phyloP scores from a whole-genome alignment of 768 basidiomycete genomes.

The Phylloporus rhodoxanthus region DNA sequence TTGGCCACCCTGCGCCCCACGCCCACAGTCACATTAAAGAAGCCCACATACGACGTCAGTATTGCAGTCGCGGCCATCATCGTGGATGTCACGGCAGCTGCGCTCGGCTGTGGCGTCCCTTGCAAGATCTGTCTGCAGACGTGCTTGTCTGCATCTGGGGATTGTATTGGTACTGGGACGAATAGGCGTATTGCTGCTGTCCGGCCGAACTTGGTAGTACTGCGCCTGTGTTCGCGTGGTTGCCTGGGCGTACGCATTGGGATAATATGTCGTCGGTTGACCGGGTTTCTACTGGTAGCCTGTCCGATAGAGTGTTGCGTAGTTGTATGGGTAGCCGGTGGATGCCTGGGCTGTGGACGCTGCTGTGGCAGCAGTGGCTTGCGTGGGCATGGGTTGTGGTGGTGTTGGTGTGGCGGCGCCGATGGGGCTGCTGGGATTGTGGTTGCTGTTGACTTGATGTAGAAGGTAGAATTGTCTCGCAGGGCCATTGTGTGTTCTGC shows the following conservation, averaged over 20 bases:
- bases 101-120: no score
- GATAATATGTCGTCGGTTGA: conserved; percentile 30
- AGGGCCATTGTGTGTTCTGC: conserved; percentile 52
- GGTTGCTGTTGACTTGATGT: conserved; percentile 45
- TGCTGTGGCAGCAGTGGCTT: conserved; percentile 21
- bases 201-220: conserved; percentile 33
- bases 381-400: conserved; percentile 18
- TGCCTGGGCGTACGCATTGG: conserved; percentile 24
- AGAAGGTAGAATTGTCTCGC: conserved; percentile 72
- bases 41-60: conserved; percentile 36
- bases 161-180: conserved; percentile 41
- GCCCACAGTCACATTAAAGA: conserved; percentile 32
- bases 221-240: conserved; percentile 29
- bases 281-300: conserved; percentile 36
- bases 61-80: conserved; percentile 27
- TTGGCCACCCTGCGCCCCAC: conserved; percentile 48
- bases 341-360: conserved; percentile 25
- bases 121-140: conserved; percentile 30
- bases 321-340: conserved; percentile 32
- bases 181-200: conserved; percentile 39
- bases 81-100: conserved; percentile 27
- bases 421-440: conserved; percentile 30
- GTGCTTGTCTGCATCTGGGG: conserved; percentile 24
- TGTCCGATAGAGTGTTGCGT: conserved; percentile 30
- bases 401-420: conserved; percentile 33